Evolutionary conservation across 2,329 filamentous ascomycete genomes (phyloP).

Genomic region (Penicillium sp.): DNA sequence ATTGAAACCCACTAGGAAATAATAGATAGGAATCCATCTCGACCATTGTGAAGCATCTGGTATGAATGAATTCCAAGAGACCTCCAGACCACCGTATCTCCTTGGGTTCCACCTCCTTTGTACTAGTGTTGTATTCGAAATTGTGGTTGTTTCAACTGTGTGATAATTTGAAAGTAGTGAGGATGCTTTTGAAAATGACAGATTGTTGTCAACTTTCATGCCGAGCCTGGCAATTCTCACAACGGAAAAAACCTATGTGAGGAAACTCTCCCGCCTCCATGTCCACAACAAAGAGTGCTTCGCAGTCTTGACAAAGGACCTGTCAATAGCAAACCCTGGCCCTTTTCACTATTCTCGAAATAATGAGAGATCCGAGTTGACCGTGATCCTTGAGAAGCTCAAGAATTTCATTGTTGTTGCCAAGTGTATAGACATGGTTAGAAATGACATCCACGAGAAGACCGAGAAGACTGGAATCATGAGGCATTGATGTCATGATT

Average conservation of each 20-base stretch:
- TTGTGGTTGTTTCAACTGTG: not conserved
- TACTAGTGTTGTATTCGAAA: not conserved
- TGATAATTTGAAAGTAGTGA: not conserved
- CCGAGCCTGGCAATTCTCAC: not conserved
- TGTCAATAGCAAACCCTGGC: not conserved
- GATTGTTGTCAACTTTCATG: not conserved
- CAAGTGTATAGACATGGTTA: not conserved
- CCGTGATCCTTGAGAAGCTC: not conserved
- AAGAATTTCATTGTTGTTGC: not conserved
- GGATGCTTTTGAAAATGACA: not conserved
- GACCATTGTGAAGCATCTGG: not conserved
- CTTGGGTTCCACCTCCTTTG: not conserved
- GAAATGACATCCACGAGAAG: not conserved
- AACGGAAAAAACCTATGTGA: not conserved
- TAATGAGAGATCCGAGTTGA: not conserved
- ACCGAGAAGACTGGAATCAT: not conserved
- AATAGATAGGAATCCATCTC: too few relatives aligned
- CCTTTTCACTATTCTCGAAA: not conserved
- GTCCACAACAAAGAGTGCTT: not conserved
- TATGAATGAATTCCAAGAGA: not conserved
- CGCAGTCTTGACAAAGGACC: not conserved
- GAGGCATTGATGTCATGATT: not conserved
- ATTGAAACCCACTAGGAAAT: not conserved
- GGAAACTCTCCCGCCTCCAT: not conserved
- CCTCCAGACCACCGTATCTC: not conserved